Evolutionary conservation across 768 basidiomycete genomes (phyloP).

Genomic region (Amanita exitialis): DNA sequence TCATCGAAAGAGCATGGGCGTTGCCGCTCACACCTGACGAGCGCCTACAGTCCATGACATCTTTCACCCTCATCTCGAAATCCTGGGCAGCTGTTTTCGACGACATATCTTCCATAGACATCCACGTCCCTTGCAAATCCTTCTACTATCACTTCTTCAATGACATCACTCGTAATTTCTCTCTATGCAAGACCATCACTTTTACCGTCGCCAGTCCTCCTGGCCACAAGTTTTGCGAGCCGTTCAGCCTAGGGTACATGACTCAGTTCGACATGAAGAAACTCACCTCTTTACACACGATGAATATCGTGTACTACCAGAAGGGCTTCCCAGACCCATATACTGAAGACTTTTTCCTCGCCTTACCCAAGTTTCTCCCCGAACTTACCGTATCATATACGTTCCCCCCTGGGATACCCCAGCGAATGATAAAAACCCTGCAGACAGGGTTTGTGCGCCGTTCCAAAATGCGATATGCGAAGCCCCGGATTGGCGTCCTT

Average conservation of each 20-base stretch:
- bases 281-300: background rate
- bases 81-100: background rate
- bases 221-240: too few species aligned
- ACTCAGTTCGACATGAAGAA: background rate
- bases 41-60: background rate
- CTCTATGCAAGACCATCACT: background rate
- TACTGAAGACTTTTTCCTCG: conserved; percentile 1
- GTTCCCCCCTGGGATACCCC: background rate
- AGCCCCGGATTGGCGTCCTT: conserved; percentile 1
- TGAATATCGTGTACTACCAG: conserved; percentile 1
- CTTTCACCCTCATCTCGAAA: background rate
- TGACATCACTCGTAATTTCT: background rate
- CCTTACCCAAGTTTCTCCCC: background rate
- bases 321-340: conserved; percentile 3
- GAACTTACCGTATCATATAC: conserved; percentile 1
- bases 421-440: background rate
- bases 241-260: background rate
- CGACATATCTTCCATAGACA: background rate
- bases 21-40: background rate
- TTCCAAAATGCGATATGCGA: background rate
- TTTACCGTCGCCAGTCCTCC: background rate
- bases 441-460: background rate
- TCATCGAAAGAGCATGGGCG: background rate
- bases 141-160: conserved; percentile 2
- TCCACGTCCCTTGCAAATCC: conserved; percentile 6